Base-by-base conservation (phyloP, 2,329 filamentous ascomycete genomes). In the Cytospora leucostoma region DNA sequence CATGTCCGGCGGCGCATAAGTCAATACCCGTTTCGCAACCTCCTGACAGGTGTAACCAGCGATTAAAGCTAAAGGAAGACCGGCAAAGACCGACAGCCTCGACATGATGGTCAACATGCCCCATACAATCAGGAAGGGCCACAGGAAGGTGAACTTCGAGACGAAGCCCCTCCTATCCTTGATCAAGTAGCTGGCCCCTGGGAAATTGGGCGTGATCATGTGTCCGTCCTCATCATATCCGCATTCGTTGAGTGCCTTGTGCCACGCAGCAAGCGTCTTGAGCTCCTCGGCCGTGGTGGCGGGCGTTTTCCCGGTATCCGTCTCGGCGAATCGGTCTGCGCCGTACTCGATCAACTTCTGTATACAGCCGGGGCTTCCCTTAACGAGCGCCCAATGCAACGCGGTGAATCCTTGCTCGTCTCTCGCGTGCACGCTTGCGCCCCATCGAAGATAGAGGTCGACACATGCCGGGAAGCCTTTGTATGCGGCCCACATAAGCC, bases 401-500 rank as follows among this genome's bases (percentile, higher is more conserved):
- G 95, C 93, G 0, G 94, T 97, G 74, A 98, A 95, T 34, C 94
- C 94, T 69, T 93, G 90, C 73, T 97, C 93, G 71, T 99, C 95
- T 35, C 84, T 87, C 38, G 92, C 89, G 75, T 96, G 92, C 10
- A 97, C 92, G 73, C 93, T 95, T 44, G 95, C 95, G 59, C 95
- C 96, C 93, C 95, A 99, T 69, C 93, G 88, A 64, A 99, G 79
- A 68, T 97, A 94, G 51, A 98, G 76, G 73, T 98, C 95, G 55
- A 98, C 94, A 70, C 92, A 96, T 54, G 90, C 88, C 0, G 94
- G 92, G 74, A 89, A 97, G 40, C 96, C 95, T 77, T 99, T 99
- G 80, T 99, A 99, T 17, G 94, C 94, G 19, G 95, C 92, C 95
- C 95, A 99, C 95, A 99, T 99, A 66, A 99, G 82, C 65, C 89